Base-by-base conservation (phyloP, 306 rosid species). In the Malus sylvestris region DNA sequence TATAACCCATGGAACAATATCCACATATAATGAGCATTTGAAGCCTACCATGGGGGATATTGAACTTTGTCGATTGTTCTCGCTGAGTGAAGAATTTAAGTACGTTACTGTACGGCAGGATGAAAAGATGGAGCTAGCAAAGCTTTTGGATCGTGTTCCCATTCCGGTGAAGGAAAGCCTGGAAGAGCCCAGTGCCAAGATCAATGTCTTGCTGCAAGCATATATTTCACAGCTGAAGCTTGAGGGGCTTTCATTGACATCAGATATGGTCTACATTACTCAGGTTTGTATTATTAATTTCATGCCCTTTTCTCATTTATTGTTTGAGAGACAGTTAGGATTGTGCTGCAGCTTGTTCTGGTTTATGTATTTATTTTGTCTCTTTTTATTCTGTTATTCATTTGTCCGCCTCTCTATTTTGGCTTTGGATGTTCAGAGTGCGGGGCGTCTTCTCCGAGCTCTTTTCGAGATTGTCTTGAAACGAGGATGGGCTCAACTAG, bases 171-270 rank as follows among this genome's bases (percentile, higher is more conserved):
- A 91, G 90, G 98, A 94, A 84, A 91, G 97, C 83, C 80, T 94
- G 76, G 97, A 94, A 83, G 98, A 94, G 86, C 98, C 98, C 22
- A 94, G 97, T 84, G 96, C 95, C 53, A 94, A 94, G 88, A 94
- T 94, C 73, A 94, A 91, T 77, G 98, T 92, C 80, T 83, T 94
- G 79, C 86, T 94, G 83, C 98, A 94, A 81, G 96, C 97, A 35
- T 91, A 90, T 81, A 94, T 91, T 79, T 90, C 98, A 75, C 96
- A 90, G 72, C 80, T 94, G 77, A 91, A 94, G 89, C 94, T 94
- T 82, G 98, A 94, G 84, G 97, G 98, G 51, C 87, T 94, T 76
- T 91, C 97, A 19, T 79, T 94, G 82, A 90, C 98, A 68, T 92
- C 96, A 72, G 98, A 94, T 84, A 94, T 91, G 98, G 97, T 91